Evolutionary conservation across 2,329 filamentous ascomycete genomes (phyloP).

Genomic region (Myriosclerotinia curreyana): DNA sequence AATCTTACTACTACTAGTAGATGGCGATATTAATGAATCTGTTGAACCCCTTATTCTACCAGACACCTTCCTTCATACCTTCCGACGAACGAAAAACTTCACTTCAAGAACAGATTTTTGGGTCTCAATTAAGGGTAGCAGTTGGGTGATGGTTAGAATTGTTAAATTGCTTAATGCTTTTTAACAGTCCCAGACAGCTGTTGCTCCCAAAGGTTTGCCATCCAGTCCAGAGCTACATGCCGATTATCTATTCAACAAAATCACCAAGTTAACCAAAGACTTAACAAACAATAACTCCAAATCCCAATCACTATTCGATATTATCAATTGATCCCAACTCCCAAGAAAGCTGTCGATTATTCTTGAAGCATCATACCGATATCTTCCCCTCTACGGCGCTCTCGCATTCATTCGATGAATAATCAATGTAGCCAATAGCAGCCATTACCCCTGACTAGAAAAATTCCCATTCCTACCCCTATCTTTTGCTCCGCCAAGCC

Average conservation of each 20-base stretch:
- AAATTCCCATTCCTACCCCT: background rate
- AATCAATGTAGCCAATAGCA: background rate
- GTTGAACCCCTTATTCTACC: constrained; percentile 3
- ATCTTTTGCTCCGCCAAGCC: constrained; percentile 12
- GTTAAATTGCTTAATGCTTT: too few species aligned
- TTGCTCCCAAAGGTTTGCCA: too few species aligned
- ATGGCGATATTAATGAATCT: constrained; percentile 8
- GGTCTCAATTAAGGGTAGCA: too few species aligned
- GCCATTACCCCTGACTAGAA: constrained; percentile 17
- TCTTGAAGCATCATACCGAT: background rate
- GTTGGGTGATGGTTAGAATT: too few species aligned
- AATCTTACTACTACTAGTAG: constrained; percentile 12
- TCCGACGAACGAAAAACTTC: too few species aligned
- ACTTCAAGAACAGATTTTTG: too few species aligned
- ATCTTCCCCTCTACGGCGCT: background rate
- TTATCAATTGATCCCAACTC: background rate
- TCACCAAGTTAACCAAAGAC: background rate
- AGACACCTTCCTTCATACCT: too few species aligned
- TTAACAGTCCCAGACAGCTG: too few species aligned
- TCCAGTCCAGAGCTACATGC: too few species aligned
- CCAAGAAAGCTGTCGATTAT: background rate
- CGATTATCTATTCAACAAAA: background rate
- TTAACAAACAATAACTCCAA: too few species aligned
- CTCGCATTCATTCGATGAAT: background rate
- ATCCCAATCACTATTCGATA: background rate